Base-by-base conservation (phyloP, 495 filamentous ascomycete species). In the Podospora pseudopauciseta region DNA sequence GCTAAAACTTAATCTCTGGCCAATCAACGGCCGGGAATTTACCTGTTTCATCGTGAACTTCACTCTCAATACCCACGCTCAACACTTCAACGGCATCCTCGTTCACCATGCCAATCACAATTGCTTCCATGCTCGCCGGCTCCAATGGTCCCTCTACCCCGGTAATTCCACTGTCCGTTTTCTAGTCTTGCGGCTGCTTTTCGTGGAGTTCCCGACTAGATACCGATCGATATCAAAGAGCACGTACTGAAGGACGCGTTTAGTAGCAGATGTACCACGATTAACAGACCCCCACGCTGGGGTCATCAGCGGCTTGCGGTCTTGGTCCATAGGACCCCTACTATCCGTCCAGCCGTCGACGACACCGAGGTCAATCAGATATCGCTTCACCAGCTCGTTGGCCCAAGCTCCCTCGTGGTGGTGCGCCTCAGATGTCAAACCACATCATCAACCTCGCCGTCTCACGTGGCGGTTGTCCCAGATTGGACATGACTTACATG, bases 1-100 rank as follows among this genome's bases (percentile, higher is more conserved):
- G 61, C 61, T 63, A 63, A 63, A 49, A 63, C 34, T n/a, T 49
- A 39, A 63, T 63, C 61, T 63, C 27, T 32, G 18, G 32, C 61
- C 30, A 63, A 63, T 63, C 30, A 63, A 7, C 39, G 9, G 7
- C 39, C 13, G 2, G 15, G 3, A 28, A 28, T 61, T 18, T 61
- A 23, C 16, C 16, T 23, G 26, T 32, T 32, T 30, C 23, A 61
- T 23, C 59, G 23, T 61, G 19, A 28, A 61, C 30, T 61, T 18
- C 59, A 32, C 3, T 32, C 9, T 61, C 30, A 28, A 11, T 11
- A 27, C 30, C 59, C 16, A 49, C 39, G 7, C 39, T 49, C 39
- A 49, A 5, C 39, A 49, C 39, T 49, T 49, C 39, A 49, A 49
- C 39, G 39, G 1, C 39, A 49, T 49, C 9, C 39, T 16, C 39